A percentile compares a stretch with the other conserved stretches of the same genome.
phyloP scores from a whole-genome alignment of 805 yeast species.

The Saccharomycopsis sp. region DNA sequence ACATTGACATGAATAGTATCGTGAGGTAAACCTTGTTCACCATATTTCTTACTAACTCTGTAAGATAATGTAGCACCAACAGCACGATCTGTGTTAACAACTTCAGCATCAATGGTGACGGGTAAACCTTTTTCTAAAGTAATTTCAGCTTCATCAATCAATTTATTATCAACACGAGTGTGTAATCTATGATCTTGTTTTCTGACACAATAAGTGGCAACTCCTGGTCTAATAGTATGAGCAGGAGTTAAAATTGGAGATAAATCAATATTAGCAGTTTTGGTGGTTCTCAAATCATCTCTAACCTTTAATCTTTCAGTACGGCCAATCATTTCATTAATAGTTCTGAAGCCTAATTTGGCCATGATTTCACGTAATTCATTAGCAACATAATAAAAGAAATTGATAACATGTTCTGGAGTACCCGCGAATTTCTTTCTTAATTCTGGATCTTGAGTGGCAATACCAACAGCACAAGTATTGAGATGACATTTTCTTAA shows the following conservation, averaged over 20 bases:
- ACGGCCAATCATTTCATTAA: slow-evolving; percentile 97
- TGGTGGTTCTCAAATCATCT: slow-evolving; percentile 76
- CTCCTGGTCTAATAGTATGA: slow-evolving; percentile 92
- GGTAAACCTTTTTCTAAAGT: slow-evolving; percentile 97
- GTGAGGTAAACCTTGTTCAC: slow-evolving; percentile 88
- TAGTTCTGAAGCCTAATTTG: slow-evolving; percentile 84
- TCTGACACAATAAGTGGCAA: slow-evolving; percentile 83
- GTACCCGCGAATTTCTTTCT: slow-evolving; percentile 91
- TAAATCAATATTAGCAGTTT: slow-evolving; percentile 84
- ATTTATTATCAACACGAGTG: slow-evolving; percentile 87
- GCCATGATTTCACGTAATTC: slow-evolving; percentile 94
- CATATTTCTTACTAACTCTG: slow-evolving; percentile 86
- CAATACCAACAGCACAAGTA: slow-evolving; percentile 97
- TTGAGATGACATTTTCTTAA: slow-evolving; percentile 90
- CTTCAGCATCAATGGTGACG: slow-evolving; percentile 85
- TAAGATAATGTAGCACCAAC: slow-evolving; percentile 92
- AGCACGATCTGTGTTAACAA: slow-evolving; percentile 93
- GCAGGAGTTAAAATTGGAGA: slow-evolving; percentile 96
- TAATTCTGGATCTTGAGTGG: slow-evolving; percentile 93
- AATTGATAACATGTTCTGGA: slow-evolving; percentile 97
- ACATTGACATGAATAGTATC: slow-evolving; percentile 92
- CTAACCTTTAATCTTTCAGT: slow-evolving; percentile 83
- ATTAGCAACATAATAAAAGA: slow-evolving; percentile 88
- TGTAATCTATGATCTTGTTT: slow-evolving; percentile 92
- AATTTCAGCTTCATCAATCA: slow-evolving; percentile 90